Conservation (phyloP, 345 rosid species). For the Cardiospermum halicacabum region DNA sequence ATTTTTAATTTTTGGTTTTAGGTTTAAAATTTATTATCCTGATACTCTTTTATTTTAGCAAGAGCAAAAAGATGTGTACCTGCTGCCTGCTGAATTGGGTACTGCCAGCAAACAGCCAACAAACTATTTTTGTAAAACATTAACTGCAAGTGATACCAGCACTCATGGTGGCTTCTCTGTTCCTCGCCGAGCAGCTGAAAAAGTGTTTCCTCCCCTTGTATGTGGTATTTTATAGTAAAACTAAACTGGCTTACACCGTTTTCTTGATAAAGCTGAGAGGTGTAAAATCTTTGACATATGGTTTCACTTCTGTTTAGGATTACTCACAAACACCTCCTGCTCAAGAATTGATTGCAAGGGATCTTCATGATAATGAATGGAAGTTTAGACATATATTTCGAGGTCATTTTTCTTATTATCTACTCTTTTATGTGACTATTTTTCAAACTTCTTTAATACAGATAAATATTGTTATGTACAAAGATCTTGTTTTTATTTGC, state of each 20-base stretch:
- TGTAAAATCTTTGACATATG: not conserved
- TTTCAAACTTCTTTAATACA: not conserved
- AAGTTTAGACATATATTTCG: conserved; percentile 47
- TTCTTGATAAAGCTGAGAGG: not conserved
- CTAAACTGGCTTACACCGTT: not conserved
- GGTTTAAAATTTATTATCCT: not conserved
- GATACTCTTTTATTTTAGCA: conserved; percentile 22
- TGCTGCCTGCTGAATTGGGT: conserved; percentile 40
- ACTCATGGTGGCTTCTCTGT: conserved; percentile 59
- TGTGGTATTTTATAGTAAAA: conserved; percentile 11
- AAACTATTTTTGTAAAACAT: conserved; percentile 46
- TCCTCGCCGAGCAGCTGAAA: conserved; percentile 56
- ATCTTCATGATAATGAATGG: conserved; percentile 50
- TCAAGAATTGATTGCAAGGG: conserved; percentile 43
- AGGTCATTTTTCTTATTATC: conserved; percentile 19
- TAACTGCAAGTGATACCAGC: conserved; percentile 53
- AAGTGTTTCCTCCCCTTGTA: conserved; percentile 54
- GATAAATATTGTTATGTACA: not conserved
- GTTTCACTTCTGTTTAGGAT: conserved; percentile 22
- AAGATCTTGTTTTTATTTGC: not conserved
- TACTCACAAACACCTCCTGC: conserved; percentile 38
- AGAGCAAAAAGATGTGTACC: conserved; percentile 43
- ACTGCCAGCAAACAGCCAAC: conserved; percentile 42
- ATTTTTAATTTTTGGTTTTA: too few relatives aligned
- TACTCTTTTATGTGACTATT: not conserved